Base-by-base conservation (phyloP, 768 basidiomycete genomes). In the Xerocomellus intermedius region DNA sequence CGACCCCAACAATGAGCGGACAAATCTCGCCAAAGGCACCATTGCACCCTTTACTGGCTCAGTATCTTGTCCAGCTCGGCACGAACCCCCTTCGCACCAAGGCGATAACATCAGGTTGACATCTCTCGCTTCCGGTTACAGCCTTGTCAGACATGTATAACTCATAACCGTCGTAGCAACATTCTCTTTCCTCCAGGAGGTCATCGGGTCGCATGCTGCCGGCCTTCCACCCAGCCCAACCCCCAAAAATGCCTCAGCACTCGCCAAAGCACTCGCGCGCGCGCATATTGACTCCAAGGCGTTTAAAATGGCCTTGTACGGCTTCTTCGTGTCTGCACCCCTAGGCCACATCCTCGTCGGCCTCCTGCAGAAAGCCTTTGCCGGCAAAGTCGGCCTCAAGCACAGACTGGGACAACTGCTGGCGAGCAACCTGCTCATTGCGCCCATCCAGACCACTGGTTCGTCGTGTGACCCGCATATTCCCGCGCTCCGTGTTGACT, bases 321-420 rank as follows among this genome's bases (percentile, higher is more conserved):
- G 93, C 56, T 84, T 89, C 74, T 77, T 88, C 61, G 79, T 95
- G 38, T 91, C 91, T 13, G 93, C 91, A 7, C 93, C 93, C 0
- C 68, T 95, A 30, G 79, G 84, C 39, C 93, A 95, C 66, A 71
- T 79, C 68, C 83, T 94, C 56, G 81, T 91, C 19, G 84, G 86
- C 50, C 61, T 77, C 38, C 72, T 94, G 54, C 91, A 94, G 71
- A 86, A 79, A 63, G 79, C 79, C 14, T 94, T 95, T 65, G 82
- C 83, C 0, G 91, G 92, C 37, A 87, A 79, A 73, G 84, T 83
- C 19, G 79, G 84, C 16, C 69, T 82, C 37, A 74, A 75, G 22
- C 83, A 84, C 45, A 87, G 82, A 73, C 60, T 94, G 45, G 83
- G 72, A 19, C 90, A 91, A 72, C 79, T 96, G 54, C 60, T 92